A percentile compares a stretch with the other conserved stretches of the same genome.
Conservation (phyloP, 805 yeast genomes). For the Scheffersomyces amazonensis region DNA sequence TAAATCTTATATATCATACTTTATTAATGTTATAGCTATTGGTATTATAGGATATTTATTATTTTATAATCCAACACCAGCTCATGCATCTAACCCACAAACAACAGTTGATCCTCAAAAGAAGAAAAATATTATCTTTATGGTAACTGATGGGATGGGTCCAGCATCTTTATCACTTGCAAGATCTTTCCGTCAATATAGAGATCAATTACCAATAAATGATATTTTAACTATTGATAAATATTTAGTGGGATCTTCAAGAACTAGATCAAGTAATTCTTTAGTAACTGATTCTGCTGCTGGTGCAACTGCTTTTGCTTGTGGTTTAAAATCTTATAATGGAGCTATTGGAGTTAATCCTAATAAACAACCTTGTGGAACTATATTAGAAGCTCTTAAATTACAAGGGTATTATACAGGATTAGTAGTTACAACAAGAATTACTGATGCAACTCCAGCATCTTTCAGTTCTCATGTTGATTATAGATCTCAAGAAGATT, state of each 20-base stretch:
- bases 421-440: slow-evolving; percentile 84
- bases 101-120: slow-evolving; percentile 9
- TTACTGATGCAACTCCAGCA: slow-evolving; percentile 96
- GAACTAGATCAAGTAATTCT: slow-evolving; percentile 77
- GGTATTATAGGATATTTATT: slow-evolving; percentile 5
- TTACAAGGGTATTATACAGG: slow-evolving; percentile 81
- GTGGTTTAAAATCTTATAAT: slow-evolving; percentile 80
- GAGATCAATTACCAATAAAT: slow-evolving; percentile 51
- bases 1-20: slow-evolving; percentile 4
- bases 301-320: slow-evolving; percentile 92
- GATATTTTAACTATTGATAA: slow-evolving; percentile 63
- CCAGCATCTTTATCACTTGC: slow-evolving; percentile 83
- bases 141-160: slow-evolving; percentile 96
- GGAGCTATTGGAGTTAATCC: slow-evolving; percentile 90
- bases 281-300: slow-evolving; percentile 94
- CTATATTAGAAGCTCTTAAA: slow-evolving; percentile 84
- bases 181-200: slow-evolving; percentile 66
- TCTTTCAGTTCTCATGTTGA: slow-evolving; percentile 81
- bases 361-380: slow-evolving; percentile 73
- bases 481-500: slow-evolving; percentile 72
- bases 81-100: not conserved
- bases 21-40: slow-evolving; percentile 6
- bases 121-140: slow-evolving; percentile 77
- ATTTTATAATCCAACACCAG: slow-evolving; percentile 2
- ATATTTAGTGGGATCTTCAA: slow-evolving; percentile 74